Percentiles rank a stretch among this genome's conserved stretches.
Evolutionary conservation across 352 stramenopile genomes (phyloP).

Genomic region (Peronospora belbahrii): DNA sequence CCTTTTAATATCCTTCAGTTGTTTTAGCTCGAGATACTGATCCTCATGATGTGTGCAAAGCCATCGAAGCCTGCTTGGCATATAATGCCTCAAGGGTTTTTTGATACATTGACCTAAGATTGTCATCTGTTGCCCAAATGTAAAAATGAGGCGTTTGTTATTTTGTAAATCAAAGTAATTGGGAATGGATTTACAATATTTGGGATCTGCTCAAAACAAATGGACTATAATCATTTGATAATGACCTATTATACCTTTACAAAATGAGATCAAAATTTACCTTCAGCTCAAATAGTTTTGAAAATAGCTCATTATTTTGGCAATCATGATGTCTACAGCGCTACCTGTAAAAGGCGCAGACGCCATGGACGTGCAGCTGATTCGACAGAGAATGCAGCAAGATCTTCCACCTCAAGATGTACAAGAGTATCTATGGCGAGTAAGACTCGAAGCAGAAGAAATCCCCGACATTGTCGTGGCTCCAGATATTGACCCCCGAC

Average conservation of each 20-base stretch:
- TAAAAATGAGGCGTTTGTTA: no score
- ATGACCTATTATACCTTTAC: no score
- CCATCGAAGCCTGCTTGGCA: constrained; percentile 1
- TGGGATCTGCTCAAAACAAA: no score
- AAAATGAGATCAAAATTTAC: no score
- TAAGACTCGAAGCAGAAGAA: constrained; percentile 65
- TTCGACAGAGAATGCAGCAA: constrained; percentile 54
- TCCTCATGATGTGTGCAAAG: constrained; percentile 39
- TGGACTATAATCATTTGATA: no score
- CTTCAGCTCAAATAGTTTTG: constrained; percentile 9
- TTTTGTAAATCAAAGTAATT: no score
- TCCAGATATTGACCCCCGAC: constrained; percentile 50
- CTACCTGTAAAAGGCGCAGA: constrained; percentile 53
- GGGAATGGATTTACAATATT: no score
- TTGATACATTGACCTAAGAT: no score
- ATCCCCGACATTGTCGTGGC: constrained; percentile 77
- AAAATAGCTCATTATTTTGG: no score
- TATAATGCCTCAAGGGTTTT: no score
- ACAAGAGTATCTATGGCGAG: constrained; percentile 82
- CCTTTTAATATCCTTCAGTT: constrained; percentile 81
- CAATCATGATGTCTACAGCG: constrained; percentile 61
- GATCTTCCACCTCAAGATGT: constrained; percentile 58
- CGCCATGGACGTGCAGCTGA: constrained; percentile 48
- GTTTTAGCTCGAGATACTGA: constrained; percentile 68
- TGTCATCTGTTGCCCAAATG: no score